Conservation (phyloP, 2,329 filamentous ascomycete species). For the Raffaelea deltoideospora region DNA sequence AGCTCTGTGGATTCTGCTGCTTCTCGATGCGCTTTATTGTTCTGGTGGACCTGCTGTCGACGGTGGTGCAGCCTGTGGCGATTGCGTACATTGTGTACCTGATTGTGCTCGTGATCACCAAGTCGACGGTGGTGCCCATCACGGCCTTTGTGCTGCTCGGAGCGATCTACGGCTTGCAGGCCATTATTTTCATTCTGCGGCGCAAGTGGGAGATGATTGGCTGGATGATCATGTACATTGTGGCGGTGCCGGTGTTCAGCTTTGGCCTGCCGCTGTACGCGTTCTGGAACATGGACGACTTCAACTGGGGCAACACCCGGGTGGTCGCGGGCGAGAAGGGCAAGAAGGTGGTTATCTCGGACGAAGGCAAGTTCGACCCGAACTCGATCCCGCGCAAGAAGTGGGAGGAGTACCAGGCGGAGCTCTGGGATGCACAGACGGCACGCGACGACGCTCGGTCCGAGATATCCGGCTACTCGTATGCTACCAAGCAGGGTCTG, state of each 20-base stretch:
- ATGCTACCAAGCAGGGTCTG: constrained; percentile 77
- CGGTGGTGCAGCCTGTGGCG: constrained; percentile 80
- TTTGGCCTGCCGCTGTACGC: constrained; percentile 82
- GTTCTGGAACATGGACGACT: constrained; percentile 99
- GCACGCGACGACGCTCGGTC: constrained; percentile 69
- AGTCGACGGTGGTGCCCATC: constrained; percentile 54
- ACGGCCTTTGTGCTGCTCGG: constrained; percentile 82
- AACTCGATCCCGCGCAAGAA: constrained; percentile 87
- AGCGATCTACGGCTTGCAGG: constrained; percentile 94
- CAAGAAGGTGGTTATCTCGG: constrained; percentile 80
- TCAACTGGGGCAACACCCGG: constrained; percentile 98
- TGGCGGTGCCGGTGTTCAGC: constrained; percentile 83
- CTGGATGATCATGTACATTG: constrained; percentile 94
- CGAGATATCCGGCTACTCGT: constrained; percentile 85
- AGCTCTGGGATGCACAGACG: constrained; percentile 91
- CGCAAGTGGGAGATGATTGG: constrained; percentile 99
- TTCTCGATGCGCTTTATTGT: constrained; percentile 99
- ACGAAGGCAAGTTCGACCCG: constrained; percentile 97
- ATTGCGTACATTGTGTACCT: constrained; percentile 83
- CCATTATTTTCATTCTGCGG: constrained; percentile 88
- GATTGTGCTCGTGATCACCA: constrained; percentile 54
- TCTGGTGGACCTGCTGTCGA: constrained; percentile 84
- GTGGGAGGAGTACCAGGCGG: constrained; percentile 98
- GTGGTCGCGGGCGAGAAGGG: constrained; percentile 89
- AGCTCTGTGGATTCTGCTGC: constrained; percentile 98